These are phyloP conservation scores for Mortierella sp. DNA, from an alignment of 371 early-diverging fungal genomes.

Conservation along the genomic window DNA sequence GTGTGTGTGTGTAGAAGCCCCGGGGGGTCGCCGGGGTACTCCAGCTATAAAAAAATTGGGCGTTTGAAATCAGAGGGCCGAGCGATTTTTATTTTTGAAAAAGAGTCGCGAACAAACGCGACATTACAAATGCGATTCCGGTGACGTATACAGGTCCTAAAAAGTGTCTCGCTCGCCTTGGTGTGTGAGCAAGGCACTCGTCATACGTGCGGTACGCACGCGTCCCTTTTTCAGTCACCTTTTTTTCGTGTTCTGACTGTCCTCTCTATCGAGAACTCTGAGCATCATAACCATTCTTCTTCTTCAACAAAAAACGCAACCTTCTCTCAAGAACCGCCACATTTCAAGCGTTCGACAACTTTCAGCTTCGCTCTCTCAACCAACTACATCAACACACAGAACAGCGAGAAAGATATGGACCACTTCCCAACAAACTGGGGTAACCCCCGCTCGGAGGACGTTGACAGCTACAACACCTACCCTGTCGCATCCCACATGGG, in stretches of 20 bases:
- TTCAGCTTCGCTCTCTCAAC: background rate
- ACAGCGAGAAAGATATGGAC: slow-evolving; percentile 68
- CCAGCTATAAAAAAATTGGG: too few species aligned
- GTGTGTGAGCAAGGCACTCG: background rate
- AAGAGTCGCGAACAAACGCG: too few species aligned
- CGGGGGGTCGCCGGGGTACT: too few species aligned
- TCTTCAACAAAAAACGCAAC: background rate
- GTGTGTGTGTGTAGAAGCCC: too few species aligned
- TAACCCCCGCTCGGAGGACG: slow-evolving; percentile 78
- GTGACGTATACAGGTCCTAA: background rate
- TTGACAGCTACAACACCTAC: slow-evolving; percentile 73
- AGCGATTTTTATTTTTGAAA: too few species aligned
- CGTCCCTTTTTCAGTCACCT: slow-evolving; percentile 1
- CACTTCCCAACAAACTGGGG: slow-evolving; percentile 89
- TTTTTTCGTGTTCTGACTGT: slow-evolving; percentile 6
- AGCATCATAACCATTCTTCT: background rate
- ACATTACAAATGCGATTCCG: slow-evolving; percentile 1
- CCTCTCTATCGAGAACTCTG: background rate
- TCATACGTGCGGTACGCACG: slow-evolving; percentile 2
- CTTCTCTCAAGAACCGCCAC: background rate
- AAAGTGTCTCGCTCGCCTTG: too few species aligned
- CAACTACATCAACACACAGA: background rate
- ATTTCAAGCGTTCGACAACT: background rate
- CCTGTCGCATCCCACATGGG: slow-evolving; percentile 62
- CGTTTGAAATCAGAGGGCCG: too few species aligned